Conservation (phyloP, 257 asterid species). For the Solanum piurae region DNA sequence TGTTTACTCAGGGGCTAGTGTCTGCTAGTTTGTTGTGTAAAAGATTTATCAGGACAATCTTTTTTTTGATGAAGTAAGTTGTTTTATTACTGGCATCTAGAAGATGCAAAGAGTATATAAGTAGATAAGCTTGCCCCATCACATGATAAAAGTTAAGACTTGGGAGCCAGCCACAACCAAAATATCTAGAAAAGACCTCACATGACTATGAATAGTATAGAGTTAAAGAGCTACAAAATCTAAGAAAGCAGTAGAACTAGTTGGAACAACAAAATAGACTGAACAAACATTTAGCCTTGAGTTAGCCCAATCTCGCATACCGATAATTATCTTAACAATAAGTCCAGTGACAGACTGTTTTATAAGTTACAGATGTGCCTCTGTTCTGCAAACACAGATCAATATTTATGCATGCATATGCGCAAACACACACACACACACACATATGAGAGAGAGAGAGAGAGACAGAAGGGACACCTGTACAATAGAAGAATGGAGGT, state of each 20-base stretch:
- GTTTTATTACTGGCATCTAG: neutral
- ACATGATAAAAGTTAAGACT: neutral
- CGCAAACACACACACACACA: neutral
- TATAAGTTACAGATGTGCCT: neutral
- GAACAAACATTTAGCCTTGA: neutral
- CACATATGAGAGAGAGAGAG: neutral
- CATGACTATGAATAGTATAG: neutral
- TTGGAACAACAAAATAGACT: neutral
- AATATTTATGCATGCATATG: neutral
- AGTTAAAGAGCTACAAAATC: neutral
- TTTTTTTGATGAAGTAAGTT: neutral
- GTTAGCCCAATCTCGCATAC: neutral
- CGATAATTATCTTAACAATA: neutral
- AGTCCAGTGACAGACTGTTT: neutral
- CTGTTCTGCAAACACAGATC: neutral
- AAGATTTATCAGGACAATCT: neutral
- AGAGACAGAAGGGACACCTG: conserved; percentile 44
- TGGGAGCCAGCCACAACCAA: neutral
- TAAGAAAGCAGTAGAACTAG: neutral
- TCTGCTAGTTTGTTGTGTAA: neutral
- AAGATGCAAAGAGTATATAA: neutral
- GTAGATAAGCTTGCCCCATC: neutral
- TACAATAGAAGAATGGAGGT: conserved; percentile 87
- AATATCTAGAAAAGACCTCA: neutral
- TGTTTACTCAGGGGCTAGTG: neutral